phyloP scores from a whole-genome alignment of 129 eudicot genomes.

The Lactuca saligna region DNA sequence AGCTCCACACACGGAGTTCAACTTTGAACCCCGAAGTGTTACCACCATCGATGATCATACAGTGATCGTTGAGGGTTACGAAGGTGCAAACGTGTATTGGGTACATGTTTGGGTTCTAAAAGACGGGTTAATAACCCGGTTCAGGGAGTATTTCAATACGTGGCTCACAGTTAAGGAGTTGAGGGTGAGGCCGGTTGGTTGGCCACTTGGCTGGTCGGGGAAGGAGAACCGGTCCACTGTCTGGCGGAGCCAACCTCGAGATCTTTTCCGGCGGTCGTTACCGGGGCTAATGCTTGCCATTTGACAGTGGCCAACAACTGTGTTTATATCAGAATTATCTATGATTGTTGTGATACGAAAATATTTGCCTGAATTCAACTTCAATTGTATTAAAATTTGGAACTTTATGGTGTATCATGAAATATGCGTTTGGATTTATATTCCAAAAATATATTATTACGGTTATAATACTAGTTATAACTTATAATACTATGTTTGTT shows the following conservation, averaged over 20 bases:
- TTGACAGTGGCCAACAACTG: conserved; percentile 28
- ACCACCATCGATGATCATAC: conserved; percentile 47
- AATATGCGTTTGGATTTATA: not conserved
- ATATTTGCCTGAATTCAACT: not conserved
- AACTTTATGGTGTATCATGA: too few species aligned
- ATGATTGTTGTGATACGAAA: not conserved
- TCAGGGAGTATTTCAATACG: conserved; percentile 84
- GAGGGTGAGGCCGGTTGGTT: conserved; percentile 24
- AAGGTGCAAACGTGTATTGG: conserved; percentile 83
- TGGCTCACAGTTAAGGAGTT: conserved; percentile 77
- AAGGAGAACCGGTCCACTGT: conserved; percentile 37
- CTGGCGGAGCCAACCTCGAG: conserved; percentile 82
- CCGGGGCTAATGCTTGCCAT: conserved; percentile 81
- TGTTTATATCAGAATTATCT: not conserved
- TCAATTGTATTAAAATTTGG: not conserved
- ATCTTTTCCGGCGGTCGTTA: conserved; percentile 56
- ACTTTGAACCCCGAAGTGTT: conserved; percentile 60
- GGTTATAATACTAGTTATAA: too few species aligned
- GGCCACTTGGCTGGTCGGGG: conserved; percentile 23
- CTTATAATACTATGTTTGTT: too few species aligned
- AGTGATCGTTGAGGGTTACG: conserved; percentile 70
- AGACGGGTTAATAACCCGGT: conserved; percentile 63
- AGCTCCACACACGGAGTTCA: conserved; percentile 46
- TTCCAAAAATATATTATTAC: not conserved
- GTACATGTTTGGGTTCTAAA: conserved; percentile 84